phyloP scores from a whole-genome alignment of 495 filamentous ascomycete genomes.

The Penicillium lividum region DNA sequence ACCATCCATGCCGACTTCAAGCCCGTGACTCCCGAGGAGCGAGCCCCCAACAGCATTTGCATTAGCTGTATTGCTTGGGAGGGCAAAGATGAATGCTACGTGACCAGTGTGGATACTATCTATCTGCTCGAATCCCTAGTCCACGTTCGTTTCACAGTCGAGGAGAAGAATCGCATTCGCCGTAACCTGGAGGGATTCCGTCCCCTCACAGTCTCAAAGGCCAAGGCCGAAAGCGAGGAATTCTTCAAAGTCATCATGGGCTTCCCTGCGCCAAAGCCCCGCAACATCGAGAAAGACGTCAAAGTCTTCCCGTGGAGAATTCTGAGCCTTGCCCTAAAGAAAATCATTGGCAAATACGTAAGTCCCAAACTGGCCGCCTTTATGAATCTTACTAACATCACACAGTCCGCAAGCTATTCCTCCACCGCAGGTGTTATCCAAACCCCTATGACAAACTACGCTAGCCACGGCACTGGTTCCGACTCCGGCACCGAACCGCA shows the following conservation, averaged over 20 bases:
- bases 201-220: constrained; percentile 88
- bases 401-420: constrained; percentile 53
- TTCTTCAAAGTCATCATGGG: constrained; percentile 99
- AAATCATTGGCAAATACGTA: constrained; percentile 98
- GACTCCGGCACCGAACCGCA: constrained; percentile 45
- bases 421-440: constrained; percentile 49
- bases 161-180: constrained; percentile 97
- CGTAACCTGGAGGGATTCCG: constrained; percentile 91
- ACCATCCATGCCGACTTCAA: constrained; percentile 73
- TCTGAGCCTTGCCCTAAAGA: constrained; percentile 78
- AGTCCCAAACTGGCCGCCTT: constrained; percentile 33
- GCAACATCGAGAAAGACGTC: constrained; percentile 98
- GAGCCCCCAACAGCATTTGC: constrained; percentile 70
- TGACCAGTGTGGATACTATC: constrained; percentile 97
- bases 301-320: constrained; percentile 97
- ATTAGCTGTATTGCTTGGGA: constrained; percentile 94
- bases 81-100: constrained; percentile 82
- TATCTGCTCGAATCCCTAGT: constrained; percentile 87
- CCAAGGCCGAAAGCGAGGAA: constrained; percentile 85
- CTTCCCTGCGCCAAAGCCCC: constrained; percentile 91
- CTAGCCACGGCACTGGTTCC: constrained; percentile 41
- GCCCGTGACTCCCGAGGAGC: constrained; percentile 67
- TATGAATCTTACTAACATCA: constrained; percentile 11
- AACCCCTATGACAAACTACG: constrained; percentile 40
- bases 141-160: constrained; percentile 79